phyloP scores from a whole-genome alignment of 2,329 filamentous ascomycete genomes.

The Venturiaceae sp. region DNA sequence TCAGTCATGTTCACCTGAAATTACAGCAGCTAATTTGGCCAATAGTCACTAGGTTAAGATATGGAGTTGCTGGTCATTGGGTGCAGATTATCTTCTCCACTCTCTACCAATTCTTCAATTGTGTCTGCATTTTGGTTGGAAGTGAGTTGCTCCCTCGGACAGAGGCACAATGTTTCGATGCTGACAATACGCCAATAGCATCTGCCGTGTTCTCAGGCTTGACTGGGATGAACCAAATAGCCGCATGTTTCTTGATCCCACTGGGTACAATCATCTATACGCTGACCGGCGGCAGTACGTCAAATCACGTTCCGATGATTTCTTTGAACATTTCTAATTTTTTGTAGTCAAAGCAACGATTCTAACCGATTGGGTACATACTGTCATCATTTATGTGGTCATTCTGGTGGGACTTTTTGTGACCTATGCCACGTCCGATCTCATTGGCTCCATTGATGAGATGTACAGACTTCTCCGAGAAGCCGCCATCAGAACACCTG shows the following conservation, averaged over 20 bases:
- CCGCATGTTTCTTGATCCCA: conserved; percentile 16
- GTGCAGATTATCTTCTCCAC: conserved; percentile 6
- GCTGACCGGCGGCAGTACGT: conserved; percentile 13
- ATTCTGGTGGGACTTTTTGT: conserved; percentile 14
- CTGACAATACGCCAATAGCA: not conserved
- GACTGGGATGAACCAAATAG: conserved; percentile 17
- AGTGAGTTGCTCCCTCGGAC: conserved; percentile 13
- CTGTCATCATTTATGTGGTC: conserved; percentile 15
- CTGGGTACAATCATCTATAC: conserved; percentile 18
- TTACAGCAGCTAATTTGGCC: not conserved
- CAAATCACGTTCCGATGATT: not conserved
- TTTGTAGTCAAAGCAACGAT: conserved; percentile 14
- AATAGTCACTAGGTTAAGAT: conserved; percentile 2
- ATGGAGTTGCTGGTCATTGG: conserved; percentile 2
- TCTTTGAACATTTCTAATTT: not conserved
- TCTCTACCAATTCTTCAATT: conserved; percentile 5
- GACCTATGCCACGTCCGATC: conserved; percentile 12
- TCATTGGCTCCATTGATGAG: conserved; percentile 14
- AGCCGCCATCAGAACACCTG: conserved; percentile 13
- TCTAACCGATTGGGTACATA: conserved; percentile 13
- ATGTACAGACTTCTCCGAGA: conserved; percentile 17
- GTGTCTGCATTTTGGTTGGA: conserved; percentile 24
- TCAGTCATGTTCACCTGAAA: not conserved
- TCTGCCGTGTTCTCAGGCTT: not conserved
- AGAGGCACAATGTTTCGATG: not conserved